Conservation (phyloP, 2,329 filamentous ascomycete species). For the Aspergillus candidus region DNA sequence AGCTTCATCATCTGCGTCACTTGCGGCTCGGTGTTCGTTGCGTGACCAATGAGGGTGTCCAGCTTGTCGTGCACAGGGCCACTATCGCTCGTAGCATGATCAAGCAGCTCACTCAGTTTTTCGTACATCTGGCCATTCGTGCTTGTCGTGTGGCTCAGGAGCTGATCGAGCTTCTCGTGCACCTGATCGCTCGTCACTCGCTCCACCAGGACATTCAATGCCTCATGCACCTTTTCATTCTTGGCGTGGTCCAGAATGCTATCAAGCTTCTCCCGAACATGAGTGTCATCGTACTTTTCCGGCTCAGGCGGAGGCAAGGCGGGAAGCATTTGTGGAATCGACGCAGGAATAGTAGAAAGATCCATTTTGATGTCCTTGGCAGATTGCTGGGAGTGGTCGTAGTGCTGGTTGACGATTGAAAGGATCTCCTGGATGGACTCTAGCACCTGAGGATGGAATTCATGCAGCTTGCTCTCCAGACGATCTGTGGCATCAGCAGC, state of each 20-base stretch:
- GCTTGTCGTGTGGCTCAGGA: slow-evolving; percentile 30
- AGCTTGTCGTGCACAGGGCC: slow-evolving; percentile 30
- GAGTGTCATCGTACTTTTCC: slow-evolving; percentile 58
- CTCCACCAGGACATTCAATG: slow-evolving; percentile 45
- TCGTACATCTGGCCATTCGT: slow-evolving; percentile 47
- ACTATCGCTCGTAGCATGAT: slow-evolving; percentile 25
- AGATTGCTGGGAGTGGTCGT: slow-evolving; percentile 73
- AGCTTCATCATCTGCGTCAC: slow-evolving; percentile 72
- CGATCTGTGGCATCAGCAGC: slow-evolving; percentile 66
- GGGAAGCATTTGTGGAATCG: slow-evolving; percentile 54
- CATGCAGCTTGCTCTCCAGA: slow-evolving; percentile 70
- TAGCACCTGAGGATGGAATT: slow-evolving; percentile 83
- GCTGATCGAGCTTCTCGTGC: slow-evolving; percentile 53
- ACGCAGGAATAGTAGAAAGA: slow-evolving; percentile 42
- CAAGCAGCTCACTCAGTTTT: slow-evolving; percentile 48
- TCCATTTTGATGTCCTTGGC: slow-evolving; percentile 56
- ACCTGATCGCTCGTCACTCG: slow-evolving; percentile 48
- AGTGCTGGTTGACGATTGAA: slow-evolving; percentile 75
- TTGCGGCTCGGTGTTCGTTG: slow-evolving; percentile 59
- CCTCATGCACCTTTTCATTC: slow-evolving; percentile 54
- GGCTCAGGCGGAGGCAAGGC: slow-evolving; percentile 40
- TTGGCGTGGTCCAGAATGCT: slow-evolving; percentile 34
- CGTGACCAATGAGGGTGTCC: slow-evolving; percentile 44
- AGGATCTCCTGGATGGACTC: slow-evolving; percentile 82
- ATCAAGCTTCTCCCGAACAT: slow-evolving; percentile 56